A percentile compares a stretch with the other conserved stretches of the same genome.
Conservation (phyloP, 345 rosid genomes). For the Lumnitzera littorea region DNA sequence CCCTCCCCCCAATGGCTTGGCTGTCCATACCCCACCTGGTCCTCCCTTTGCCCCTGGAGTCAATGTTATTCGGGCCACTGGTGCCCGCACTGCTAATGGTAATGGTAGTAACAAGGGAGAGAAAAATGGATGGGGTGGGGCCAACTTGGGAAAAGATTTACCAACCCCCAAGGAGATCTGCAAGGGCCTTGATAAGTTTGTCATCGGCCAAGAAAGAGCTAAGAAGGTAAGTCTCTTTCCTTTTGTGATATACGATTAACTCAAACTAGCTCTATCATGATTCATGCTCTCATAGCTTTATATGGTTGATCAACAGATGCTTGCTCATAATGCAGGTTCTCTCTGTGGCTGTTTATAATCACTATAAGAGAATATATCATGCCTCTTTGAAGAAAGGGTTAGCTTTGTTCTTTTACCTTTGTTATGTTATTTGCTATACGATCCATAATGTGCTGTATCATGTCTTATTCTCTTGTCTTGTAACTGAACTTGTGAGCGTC, state of each 20-base stretch:
- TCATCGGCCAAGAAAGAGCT: conserved; percentile 75
- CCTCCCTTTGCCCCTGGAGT: conserved; percentile 65
- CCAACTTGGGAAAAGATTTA: conserved; percentile 75
- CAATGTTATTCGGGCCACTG: conserved; percentile 41
- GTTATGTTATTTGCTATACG: neutral
- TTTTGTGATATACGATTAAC: neutral
- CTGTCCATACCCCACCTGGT: conserved; percentile 63
- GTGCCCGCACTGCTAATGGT: conserved; percentile 23
- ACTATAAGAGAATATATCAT: conserved; percentile 80
- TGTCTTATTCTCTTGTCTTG: conserved; percentile 4
- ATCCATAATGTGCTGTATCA: too few relatives aligned
- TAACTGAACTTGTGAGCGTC: conserved; percentile 31
- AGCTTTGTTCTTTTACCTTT: conserved; percentile 22
- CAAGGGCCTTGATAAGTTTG: conserved; percentile 79
- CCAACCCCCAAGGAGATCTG: conserved; percentile 92
- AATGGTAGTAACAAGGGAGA: conserved; percentile 15
- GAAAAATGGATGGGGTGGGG: conserved; percentile 70
- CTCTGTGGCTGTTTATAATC: conserved; percentile 90
- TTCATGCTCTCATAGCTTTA: neutral
- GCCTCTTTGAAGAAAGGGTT: conserved; percentile 65
- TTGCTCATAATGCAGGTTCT: conserved; percentile 49
- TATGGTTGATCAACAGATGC: neutral
- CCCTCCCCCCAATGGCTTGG: conserved; percentile 39
- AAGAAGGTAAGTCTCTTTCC: conserved; percentile 49
- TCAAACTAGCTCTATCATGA: neutral